Base-by-base conservation (phyloP, 83 land plant genomes). In the Thuja plicata region DNA sequence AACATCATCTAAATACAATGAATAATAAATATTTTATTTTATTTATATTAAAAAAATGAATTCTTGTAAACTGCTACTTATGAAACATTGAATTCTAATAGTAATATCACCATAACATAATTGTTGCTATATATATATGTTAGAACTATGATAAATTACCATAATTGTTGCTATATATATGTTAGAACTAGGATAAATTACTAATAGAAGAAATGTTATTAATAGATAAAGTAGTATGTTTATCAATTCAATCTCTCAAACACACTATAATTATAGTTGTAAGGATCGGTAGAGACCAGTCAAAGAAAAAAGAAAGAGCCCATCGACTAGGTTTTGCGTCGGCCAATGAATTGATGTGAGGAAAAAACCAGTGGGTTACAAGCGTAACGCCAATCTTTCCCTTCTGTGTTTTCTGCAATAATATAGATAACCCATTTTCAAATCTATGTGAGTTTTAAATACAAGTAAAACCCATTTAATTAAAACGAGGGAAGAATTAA, bases 321-420 rank as follows among this genome's bases (percentile, higher is more conserved):
- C 90, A 46, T 46, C 54, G 70, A 19, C 46, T 86, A 24, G 90
- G 89, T 40, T 1, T 89, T 19, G 10, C 46, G 79, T 89, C 90
- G 32, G 13, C 45, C 11, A 52, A 57, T 7, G 89, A 9, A 32
- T 37, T 86, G 24, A 45, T 19, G 78, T 78, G n/a, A 6, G 90
- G 90, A n/a, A 78, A 43, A 43, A 62, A 54, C 89, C 89, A 89
- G 27, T 35, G 41, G 27, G 89, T 45, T 34, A 5, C 80, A 2
- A 89, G 76, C 8, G 90, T 86, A 35, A 89, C 71, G 0, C 90
- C 90, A 32, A 89, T 89, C 2, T 2, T 8, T 57, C 90, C 90
- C 8, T 48, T 73, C 77, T 89, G 90, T 38, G 34, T 86, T 27
- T 24, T 70, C 90, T 89, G 90, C 62, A 62, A 43, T 8, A 46